These are phyloP conservation scores for Umbilicaria muhlenbergii DNA, from an alignment of 495 filamentous ascomycete genomes.

Conservation along the genomic window DNA sequence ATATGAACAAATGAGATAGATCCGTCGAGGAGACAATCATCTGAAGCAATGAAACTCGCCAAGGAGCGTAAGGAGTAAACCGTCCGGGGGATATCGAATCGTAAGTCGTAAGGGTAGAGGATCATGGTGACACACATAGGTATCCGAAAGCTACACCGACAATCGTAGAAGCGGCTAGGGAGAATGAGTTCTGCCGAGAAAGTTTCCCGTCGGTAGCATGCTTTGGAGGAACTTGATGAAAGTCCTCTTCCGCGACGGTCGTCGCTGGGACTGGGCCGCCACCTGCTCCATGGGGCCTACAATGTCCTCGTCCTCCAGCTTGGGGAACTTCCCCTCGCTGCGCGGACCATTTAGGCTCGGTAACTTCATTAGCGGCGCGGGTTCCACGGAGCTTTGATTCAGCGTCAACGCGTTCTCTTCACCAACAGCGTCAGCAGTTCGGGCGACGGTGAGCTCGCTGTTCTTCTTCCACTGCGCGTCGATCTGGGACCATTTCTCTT, in stretches of 20 bases:
- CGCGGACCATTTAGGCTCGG: slow-evolving; percentile 44
- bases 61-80: too few species aligned
- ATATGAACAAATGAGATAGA: too few species aligned
- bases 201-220: not conserved
- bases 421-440: slow-evolving; percentile 22
- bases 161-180: too few species aligned
- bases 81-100: too few species aligned
- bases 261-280: slow-evolving; percentile 21
- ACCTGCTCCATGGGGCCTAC: slow-evolving; percentile 80
- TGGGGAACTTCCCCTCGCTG: slow-evolving; percentile 70
- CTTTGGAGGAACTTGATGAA: slow-evolving; percentile 33
- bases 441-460: slow-evolving; percentile 40
- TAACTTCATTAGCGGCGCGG: slow-evolving; percentile 36
- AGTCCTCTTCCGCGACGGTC: slow-evolving; percentile 25
- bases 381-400: slow-evolving; percentile 12
- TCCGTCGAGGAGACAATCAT: too few species aligned
- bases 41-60: too few species aligned
- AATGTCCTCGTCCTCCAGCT: slow-evolving; percentile 77
- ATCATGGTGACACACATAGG: too few species aligned
- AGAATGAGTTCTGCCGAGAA: not conserved
- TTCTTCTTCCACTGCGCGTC: slow-evolving; percentile 53
- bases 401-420: not conserved
- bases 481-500: slow-evolving; percentile 70
- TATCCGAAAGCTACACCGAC: too few species aligned
- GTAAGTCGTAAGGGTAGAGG: too few species aligned